Base-by-base conservation (phyloP, 2,329 filamentous ascomycete species). In the Zasmidium citrigriseum region DNA sequence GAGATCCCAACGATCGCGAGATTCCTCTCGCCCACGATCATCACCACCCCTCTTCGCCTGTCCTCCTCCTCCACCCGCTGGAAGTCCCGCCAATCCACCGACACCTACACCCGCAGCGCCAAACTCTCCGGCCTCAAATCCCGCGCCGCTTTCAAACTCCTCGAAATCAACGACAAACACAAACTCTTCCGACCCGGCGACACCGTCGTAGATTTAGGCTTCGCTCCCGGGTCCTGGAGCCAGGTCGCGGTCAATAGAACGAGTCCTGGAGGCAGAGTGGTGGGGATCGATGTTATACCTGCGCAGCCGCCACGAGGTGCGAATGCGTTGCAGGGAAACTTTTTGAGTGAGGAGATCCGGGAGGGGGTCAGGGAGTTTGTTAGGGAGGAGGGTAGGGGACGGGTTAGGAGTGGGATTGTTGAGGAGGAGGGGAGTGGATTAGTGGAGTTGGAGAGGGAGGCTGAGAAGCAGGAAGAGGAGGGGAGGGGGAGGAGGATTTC, bases 281-380 rank as follows among this genome's bases (percentile, higher is more conserved):
- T 99, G 24, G 96, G 95, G 11, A 93, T 99, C 68, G 95, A 99
- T 73, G 84, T 99, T 52, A 91, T 99, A 64, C 95, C 95, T 3
- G 91, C 92, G 0, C 89, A 93, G 72, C 93, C 96, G 4, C 95
- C 95, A 0, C 86, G 84, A 69, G 95, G 95, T 21, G 92, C 96
- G n/a, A 93, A 90, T 24, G 91, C 91, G 1, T 92, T 99, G 57
- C 95, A 99, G 75, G 95, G 96, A 49, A 90, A 99, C 73, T 98
- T 99, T 65, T 80, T 98, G 44, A 89, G 87, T 4, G 82, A 86
- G 0, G 76, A 77, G 1, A 87, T 97, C n/a, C 89, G 89, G 73
- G 82, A 80, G 21, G 84, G 93, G 73, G 87, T 96, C 41, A 88
- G 89, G 72, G 82, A 86, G 4, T 95, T 93, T 70, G 84, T 99